phyloP scores from a whole-genome alignment of 768 basidiomycete genomes.

The Termitomyces sp. region DNA sequence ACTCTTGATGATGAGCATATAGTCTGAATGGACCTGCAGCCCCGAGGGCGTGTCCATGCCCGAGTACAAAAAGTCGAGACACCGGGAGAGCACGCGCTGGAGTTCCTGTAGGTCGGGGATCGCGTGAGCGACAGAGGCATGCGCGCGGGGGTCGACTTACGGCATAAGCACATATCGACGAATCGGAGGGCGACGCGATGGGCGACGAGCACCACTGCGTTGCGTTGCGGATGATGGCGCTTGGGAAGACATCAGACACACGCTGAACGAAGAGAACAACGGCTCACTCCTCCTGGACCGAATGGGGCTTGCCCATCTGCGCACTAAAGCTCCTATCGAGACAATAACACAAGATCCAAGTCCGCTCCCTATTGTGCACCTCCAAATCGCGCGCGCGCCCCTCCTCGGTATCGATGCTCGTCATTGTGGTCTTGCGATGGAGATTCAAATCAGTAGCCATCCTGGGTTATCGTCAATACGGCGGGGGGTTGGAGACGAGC shows the following conservation, averaged over 20 bases:
- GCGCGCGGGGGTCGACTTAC: slow-evolving; percentile 35
- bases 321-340: slow-evolving; percentile 89
- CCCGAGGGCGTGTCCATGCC: slow-evolving; percentile 76
- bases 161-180: slow-evolving; percentile 68
- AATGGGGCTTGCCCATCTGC: slow-evolving; percentile 95
- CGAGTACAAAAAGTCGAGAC: slow-evolving; percentile 87
- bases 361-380: slow-evolving; percentile 90
- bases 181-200: slow-evolving; percentile 57
- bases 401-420: slow-evolving; percentile 67
- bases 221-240: slow-evolving; percentile 84
- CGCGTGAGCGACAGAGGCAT: too few relatives aligned
- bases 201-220: slow-evolving; percentile 68
- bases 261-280: slow-evolving; percentile 6
- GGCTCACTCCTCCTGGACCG: slow-evolving; percentile 86
- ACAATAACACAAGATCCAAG: slow-evolving; percentile 86
- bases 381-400: slow-evolving; percentile 74
- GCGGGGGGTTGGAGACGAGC: too few relatives aligned
- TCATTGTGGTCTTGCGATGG: slow-evolving; percentile 74
- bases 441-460: slow-evolving; percentile 97
- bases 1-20: slow-evolving; percentile 75
- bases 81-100: slow-evolving; percentile 84
- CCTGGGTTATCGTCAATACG: slow-evolving; percentile 27
- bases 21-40: slow-evolving; percentile 79
- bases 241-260: slow-evolving; percentile 16
- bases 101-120: slow-evolving; percentile 45